phyloP scores from a whole-genome alignment of 176 grass and related monocot species.

The Thinopyrum elongatum region DNA sequence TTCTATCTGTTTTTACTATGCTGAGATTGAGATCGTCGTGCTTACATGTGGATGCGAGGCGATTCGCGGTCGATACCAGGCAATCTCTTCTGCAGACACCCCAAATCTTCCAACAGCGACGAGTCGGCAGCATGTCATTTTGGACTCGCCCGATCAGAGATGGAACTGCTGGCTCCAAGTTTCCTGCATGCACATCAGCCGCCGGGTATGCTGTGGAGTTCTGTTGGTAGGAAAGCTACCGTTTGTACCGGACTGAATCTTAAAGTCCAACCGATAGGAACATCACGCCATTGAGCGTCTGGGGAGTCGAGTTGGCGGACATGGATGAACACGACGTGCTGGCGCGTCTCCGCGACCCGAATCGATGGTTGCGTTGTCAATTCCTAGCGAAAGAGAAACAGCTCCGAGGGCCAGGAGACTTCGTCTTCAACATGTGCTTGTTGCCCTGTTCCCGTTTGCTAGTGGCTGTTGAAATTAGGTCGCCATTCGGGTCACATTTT shows the following conservation, averaged over 20 bases:
- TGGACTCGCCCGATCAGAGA: not conserved
- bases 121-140: not conserved
- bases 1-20: not conserved
- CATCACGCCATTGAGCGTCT: not conserved
- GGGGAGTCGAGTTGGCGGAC: not conserved
- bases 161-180: not conserved
- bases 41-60: not conserved
- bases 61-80: not conserved
- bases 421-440: too few relatives aligned
- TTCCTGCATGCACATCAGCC: not conserved
- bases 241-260: not conserved
- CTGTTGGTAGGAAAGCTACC: not conserved
- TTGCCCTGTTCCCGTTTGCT: too few relatives aligned
- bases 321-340: not conserved
- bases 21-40: not conserved
- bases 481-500: too few relatives aligned
- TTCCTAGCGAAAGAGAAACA: not conserved
- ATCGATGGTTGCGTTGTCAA: not conserved
- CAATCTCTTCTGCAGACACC: conserved; percentile 9
- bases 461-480: too few relatives aligned
- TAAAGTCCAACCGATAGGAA: not conserved
- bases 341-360: not conserved
- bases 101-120: not conserved
- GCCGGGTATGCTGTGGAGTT: not conserved
- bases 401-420: not conserved